Percentiles rank a stretch among this genome's conserved stretches.
Conservation (phyloP, 306 rosid genomes). For the Acacia melanoxylon region DNA sequence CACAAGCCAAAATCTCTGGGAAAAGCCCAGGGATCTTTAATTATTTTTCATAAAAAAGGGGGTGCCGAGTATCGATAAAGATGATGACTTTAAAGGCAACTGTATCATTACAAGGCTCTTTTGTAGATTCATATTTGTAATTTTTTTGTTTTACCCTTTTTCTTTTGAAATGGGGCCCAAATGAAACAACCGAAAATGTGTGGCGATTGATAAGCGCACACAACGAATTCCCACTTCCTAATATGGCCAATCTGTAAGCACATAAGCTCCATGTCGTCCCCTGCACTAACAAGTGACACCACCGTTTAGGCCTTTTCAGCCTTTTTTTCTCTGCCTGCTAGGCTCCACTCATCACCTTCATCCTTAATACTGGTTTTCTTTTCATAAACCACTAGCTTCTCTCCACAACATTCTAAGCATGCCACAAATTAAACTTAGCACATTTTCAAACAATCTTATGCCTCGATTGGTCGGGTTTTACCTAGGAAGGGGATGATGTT, state of each 20-base stretch:
- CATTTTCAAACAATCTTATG: too few relatives aligned
- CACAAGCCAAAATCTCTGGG: neutral
- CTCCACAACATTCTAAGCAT: neutral
- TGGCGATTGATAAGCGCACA: neutral
- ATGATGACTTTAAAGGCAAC: slow-evolving; percentile 12
- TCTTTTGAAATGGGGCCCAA: slow-evolving; percentile 28
- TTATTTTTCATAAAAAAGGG: neutral
- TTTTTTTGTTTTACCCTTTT: slow-evolving; percentile 22
- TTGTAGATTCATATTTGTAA: slow-evolving; percentile 13
- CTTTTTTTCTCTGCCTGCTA: neutral
- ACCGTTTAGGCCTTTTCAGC: neutral
- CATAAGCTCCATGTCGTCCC: neutral
- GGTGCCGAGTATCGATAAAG: neutral
- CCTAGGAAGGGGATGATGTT: neutral
- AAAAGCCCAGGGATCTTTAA: neutral
- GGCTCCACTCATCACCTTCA: neutral
- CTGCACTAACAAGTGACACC: neutral
- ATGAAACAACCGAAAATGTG: slow-evolving; percentile 3
- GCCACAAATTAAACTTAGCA: too few relatives aligned
- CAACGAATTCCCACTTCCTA: neutral
- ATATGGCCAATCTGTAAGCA: neutral
- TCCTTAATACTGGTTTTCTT: neutral
- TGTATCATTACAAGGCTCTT: slow-evolving; percentile 5
- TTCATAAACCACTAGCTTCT: neutral
- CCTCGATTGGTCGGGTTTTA: neutral